Base-by-base conservation (phyloP, 1,284 basidiomycete species). In the Heterobasidion occidentale region DNA sequence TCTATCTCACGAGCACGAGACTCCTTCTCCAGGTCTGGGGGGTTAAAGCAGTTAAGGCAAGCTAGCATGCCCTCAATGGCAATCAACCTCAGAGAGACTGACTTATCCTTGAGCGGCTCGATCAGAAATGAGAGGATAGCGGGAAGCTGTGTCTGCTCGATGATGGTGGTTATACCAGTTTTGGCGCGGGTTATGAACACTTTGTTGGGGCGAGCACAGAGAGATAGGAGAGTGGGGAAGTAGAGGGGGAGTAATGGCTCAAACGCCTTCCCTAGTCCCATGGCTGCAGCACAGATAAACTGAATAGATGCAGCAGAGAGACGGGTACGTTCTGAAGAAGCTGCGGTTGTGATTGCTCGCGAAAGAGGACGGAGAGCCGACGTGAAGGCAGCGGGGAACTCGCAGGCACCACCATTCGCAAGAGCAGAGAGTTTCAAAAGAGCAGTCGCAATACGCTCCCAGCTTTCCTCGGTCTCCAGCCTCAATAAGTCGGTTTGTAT, bases 131-230 rank as follows among this genome's bases (percentile, higher is more conserved):
- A 74, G 9, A 93, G 70, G 55, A 92, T 77, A 7, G 77, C 67
- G 7, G 88, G 80, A n/a, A 88, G 77, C 59, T 86, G 86, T 0
- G 89, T 88, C 52, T 81, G 72, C 58, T 87, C 80, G 56, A 92
- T 78, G 59, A 92, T 78, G 36, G 74, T 66, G 36, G 77, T 66
- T 35, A 92, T 77, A 63, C 82, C 84, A 1, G 76, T 66, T 58
- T 77, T 79, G 6, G 88, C 83, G 35, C 90, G 82, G 48, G 76
- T 77, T 59, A 85, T 72, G 66, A 90, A 84, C 53, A 94, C 82
- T 69, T 92, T 94, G 76, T 89, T 93, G 12, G 90, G 79, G n/a
- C 90, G 81, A 42, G 80, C 77, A 59, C 88, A 89, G 34, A 92
- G 73, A 1, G 74, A 71, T 15, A 94, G 73, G 20, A 94, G 71